Evolutionary conservation across 2,329 filamentous ascomycete genomes (phyloP).

Genomic region (Penicillium hordei): DNA sequence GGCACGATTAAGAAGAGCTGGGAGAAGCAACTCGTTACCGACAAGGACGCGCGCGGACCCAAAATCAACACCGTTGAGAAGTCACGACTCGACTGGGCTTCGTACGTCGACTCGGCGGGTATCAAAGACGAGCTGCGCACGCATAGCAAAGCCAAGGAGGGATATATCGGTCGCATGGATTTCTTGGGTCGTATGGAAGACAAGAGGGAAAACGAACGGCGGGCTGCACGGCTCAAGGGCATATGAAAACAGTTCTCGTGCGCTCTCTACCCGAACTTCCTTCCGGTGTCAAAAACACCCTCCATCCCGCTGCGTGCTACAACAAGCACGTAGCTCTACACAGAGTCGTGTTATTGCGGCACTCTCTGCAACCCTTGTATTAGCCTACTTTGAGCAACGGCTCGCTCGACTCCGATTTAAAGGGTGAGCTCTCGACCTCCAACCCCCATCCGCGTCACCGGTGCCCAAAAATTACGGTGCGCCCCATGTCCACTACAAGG

Average conservation of each 20-base stretch:
- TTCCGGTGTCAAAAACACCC: neutral
- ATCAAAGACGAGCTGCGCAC: conserved; percentile 61
- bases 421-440: neutral
- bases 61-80: conserved; percentile 69
- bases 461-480: neutral
- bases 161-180: conserved; percentile 61
- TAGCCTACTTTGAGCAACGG: neutral
- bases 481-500: neutral
- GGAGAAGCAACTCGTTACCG: conserved; percentile 39
- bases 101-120: conserved; percentile 61
- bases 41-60: conserved; percentile 46
- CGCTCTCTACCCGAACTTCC: neutral
- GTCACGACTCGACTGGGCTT: conserved; percentile 64
- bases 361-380: neutral
- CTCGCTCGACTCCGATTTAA: neutral
- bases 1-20: conserved; percentile 45
- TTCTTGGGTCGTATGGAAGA: conserved; percentile 61
- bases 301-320: neutral
- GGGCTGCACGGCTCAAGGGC: conserved; percentile 51
- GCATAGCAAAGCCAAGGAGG: conserved; percentile 62
- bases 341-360: neutral
- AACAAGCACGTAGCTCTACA: neutral
- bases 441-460: neutral
- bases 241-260: conserved; percentile 20
- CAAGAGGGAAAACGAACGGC: conserved; percentile 56